phyloP scores from a whole-genome alignment of 1,284 basidiomycete species.

The Sutorius eximius region DNA sequence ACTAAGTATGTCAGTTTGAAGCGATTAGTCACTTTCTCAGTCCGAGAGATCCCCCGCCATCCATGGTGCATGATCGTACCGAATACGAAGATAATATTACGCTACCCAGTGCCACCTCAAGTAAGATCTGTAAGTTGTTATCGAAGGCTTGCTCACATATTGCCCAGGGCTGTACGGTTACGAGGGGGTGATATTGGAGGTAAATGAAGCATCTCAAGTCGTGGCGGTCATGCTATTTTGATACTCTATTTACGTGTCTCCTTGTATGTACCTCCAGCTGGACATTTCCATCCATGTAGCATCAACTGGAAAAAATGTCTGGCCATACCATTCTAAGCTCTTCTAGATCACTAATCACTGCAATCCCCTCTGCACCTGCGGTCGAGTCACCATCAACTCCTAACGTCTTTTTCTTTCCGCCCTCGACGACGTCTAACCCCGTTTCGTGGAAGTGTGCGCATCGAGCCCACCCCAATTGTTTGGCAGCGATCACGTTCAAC shows the following conservation, averaged over 20 bases:
- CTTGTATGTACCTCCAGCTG: constrained; percentile 2
- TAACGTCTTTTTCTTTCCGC: constrained; percentile 56
- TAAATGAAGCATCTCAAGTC: constrained; percentile 75
- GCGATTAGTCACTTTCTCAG: constrained; percentile 73
- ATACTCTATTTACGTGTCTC: constrained; percentile 14
- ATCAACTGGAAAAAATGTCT: constrained; percentile 53
- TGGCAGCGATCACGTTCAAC: constrained; percentile 65
- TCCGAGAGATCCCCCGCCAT: constrained; percentile 66
- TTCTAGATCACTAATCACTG: constrained; percentile 53
- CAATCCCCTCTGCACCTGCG: constrained; percentile 43
- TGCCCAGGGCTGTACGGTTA: constrained; percentile 69
- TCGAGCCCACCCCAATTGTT: constrained; percentile 64
- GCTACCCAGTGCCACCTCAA: constrained; percentile 69
- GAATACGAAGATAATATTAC: constrained; percentile 77
- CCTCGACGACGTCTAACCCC: constrained; percentile 61
- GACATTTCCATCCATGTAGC: constrained; percentile 1
- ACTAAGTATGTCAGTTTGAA: constrained; percentile 52
- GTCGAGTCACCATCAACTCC: constrained; percentile 41
- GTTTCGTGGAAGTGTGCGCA: constrained; percentile 74
- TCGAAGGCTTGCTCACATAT: constrained; percentile 19
- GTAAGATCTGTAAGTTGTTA: constrained; percentile 45
- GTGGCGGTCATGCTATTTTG: constrained; percentile 72
- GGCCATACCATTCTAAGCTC: constrained; percentile 68
- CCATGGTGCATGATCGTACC: constrained; percentile 84
- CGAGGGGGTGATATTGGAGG: constrained; percentile 80